A percentile compares a stretch with the other conserved stretches of the same genome.
Conservation (phyloP, 2,329 filamentous ascomycete genomes). For the Fonsecaea erecta region DNA sequence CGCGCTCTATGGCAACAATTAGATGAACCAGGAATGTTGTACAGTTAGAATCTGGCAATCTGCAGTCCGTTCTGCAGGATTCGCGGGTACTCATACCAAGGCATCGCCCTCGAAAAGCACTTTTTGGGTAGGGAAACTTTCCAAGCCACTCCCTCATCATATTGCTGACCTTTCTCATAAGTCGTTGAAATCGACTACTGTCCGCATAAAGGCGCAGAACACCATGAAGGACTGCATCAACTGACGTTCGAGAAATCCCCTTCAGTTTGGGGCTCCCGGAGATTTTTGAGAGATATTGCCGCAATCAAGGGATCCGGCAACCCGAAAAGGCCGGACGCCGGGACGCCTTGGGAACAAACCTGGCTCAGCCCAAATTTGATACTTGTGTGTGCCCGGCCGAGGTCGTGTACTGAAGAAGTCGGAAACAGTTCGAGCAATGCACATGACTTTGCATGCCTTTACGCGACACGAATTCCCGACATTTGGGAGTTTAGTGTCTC, state of each 20-base stretch:
- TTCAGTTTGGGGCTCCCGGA: neutral
- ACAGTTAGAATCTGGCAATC: neutral
- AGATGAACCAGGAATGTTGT: constrained; percentile 8
- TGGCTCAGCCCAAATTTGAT: neutral
- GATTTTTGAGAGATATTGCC: neutral
- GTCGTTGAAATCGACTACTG: neutral
- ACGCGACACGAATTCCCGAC: neutral
- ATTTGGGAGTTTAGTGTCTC: neutral
- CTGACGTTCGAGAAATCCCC: neutral
- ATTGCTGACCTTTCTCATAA: no score
- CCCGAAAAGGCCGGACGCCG: neutral
- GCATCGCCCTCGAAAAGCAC: neutral
- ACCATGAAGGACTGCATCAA: neutral
- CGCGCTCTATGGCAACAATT: constrained; percentile 10
- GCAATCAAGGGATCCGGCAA: neutral
- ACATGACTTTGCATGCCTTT: neutral
- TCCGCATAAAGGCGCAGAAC: neutral
- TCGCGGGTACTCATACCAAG: neutral
- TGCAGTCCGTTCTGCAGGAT: neutral
- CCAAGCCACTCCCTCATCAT: no score
- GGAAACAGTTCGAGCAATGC: neutral
- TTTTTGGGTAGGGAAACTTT: no score
- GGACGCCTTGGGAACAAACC: neutral
- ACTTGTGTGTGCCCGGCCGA: neutral
- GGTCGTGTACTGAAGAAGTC: neutral